Base-by-base conservation (phyloP, 1,284 basidiomycete species). In the Ceratobasidium sp. region DNA sequence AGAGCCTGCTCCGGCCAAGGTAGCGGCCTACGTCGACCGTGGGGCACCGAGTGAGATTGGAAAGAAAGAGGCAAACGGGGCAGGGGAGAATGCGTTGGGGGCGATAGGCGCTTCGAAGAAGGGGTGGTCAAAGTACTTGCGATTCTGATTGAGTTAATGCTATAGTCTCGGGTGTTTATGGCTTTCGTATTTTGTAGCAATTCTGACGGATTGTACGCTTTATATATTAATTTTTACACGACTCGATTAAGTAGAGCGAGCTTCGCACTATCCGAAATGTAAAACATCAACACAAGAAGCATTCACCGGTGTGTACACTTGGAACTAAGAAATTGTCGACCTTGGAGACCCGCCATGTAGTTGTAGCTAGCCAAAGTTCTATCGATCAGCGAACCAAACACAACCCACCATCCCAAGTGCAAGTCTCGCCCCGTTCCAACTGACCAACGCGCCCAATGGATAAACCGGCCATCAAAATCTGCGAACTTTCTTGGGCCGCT, bases 401-500 rank as follows among this genome's bases (percentile, higher is more conserved):
- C 8, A 50, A 50, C 48, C 16, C 4, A 20, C 48, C 16, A 50
- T 16, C 48, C 12, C 12, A 20, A 50, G 6, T 16, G 48, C 20
- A 50, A 4, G 4, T 16, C 20, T 3, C 16, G 20, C 54, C 27
- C 38, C 38, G 38, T 41, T 41, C 10, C 10, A 41, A 10, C 38
- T 10, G 10, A 41, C 38, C 38, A 54, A 7, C 23, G 50, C 23
- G 16, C 6, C 50, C 50, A 35, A 20, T 27, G 57, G 33, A 38
- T 33, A 20, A 12, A 20, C 16, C 33, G n/a, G 1, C 5, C 27
- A 35, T 69, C 50, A 70, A 44, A 70, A 70, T 52, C 54, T 57
- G 33, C 68, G 68, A 57, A 70, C 38, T 30, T 70, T 70, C 38
- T 70, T 70, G 23, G 64, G 54, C 27, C 46, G 18, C 35, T 77